Percentiles rank a stretch among this genome's conserved stretches.
phyloP scores from a whole-genome alignment of 441 rosid genomes.

The Pelargonium cotyledonis region DNA sequence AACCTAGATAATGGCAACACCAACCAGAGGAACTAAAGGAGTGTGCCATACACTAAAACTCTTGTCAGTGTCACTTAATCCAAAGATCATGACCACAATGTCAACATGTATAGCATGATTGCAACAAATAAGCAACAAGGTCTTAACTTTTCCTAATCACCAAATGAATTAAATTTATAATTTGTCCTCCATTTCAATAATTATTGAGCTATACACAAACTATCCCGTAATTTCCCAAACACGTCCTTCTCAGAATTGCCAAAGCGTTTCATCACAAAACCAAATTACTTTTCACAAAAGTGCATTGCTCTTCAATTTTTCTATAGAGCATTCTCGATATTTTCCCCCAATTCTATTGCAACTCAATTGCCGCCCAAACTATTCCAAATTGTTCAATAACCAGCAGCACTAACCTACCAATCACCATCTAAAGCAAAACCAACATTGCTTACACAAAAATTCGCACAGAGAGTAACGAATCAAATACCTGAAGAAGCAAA shows the following conservation, averaged over 20 bases:
- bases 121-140: neutral
- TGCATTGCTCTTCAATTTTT: neutral
- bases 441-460: neutral
- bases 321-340: neutral
- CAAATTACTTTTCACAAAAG: neutral
- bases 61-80: neutral
- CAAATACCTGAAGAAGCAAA: slow-evolving; percentile 43
- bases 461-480: neutral
- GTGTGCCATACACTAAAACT: neutral
- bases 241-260: too few relatives aligned
- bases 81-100: neutral
- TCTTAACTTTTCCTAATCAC: too few relatives aligned
- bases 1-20: neutral
- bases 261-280: neutral
- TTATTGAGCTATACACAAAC: too few relatives aligned
- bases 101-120: neutral
- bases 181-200: too few relatives aligned
- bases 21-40: neutral
- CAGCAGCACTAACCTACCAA: neutral
- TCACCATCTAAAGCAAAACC: neutral
- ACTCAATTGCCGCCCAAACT: neutral
- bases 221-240: too few relatives aligned
- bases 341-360: neutral
- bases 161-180: too few relatives aligned
- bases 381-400: neutral